These are phyloP conservation scores for Rosa hybrid DNA, from an alignment of 331 rosid genomes.

Conservation along the genomic window DNA sequence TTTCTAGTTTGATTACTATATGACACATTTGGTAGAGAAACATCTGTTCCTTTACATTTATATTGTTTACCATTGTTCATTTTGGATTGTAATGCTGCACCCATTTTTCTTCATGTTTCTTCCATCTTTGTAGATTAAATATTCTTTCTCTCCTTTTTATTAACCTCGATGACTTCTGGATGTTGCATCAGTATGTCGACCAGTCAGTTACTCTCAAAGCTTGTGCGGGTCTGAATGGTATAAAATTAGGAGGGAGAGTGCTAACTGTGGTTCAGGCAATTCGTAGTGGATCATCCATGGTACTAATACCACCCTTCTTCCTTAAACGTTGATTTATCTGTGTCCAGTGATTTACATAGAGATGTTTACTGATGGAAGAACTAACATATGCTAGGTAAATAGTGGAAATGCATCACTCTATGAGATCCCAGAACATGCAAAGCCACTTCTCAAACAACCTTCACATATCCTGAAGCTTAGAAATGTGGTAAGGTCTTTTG, in stretches of 20 bases:
- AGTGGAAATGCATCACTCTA: conserved; percentile 44
- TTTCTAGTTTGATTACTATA: neutral
- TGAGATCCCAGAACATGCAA: conserved; percentile 81
- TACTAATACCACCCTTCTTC: conserved; percentile 28
- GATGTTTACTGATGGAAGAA: conserved; percentile 22
- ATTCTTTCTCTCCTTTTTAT: conserved; percentile 7
- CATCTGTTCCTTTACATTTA: neutral
- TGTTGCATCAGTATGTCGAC: conserved; percentile 66
- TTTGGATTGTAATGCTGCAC: neutral
- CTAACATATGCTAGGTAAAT: conserved; percentile 53
- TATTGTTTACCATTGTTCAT: neutral
- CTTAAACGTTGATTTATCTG: neutral
- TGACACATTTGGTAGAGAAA: neutral
- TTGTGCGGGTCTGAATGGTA: conserved; percentile 88
- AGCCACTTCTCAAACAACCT: conserved; percentile 73
- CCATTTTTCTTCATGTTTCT: neutral
- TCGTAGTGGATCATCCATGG: conserved; percentile 51
- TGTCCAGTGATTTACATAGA: conserved; percentile 14
- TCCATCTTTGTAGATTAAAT: neutral
- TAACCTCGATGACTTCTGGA: conserved; percentile 28
- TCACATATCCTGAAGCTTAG: conserved; percentile 70
- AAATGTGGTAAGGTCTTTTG: conserved; percentile 64
- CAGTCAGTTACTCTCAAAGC: conserved; percentile 79
- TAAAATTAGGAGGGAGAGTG: conserved; percentile 78
- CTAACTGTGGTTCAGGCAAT: conserved; percentile 74